Base-by-base conservation (phyloP, 495 filamentous ascomycete genomes). In the Hypoxylon trugodes region DNA sequence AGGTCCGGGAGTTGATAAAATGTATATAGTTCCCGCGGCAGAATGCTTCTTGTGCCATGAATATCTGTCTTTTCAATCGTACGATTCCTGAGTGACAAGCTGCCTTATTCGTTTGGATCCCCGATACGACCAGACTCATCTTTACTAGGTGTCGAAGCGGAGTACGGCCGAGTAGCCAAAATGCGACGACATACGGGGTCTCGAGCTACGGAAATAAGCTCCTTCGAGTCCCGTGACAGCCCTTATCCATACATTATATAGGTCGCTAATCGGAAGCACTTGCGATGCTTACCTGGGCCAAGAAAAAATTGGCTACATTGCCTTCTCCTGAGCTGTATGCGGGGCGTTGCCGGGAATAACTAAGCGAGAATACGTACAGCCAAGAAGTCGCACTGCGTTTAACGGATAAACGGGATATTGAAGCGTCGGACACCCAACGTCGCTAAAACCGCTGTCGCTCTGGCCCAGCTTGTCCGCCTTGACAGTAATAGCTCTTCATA, bases 21-120 rank as follows among this genome's bases (percentile, higher is more conserved):
- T 22, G 15, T 24, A 30, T 50, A 50, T 58, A n/a, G n/a, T 40
- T 46, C 26, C 15, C 8, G 38, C 37, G 51, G 59, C 45, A 56
- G 24, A 43, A 45, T 36, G 33, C 5, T n/a, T n/a, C n/a, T n/a
- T n/a, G n/a, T n/a, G n/a, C n/a, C n/a, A 7, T 56, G 15, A 35
- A 28, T 42, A 43, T 43, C 28, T n/a, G 40, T 18, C 33, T 42
- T 9, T 42, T 15, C 10, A 30, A 16, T 56, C 18, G n/a, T 56
- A 25, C 38, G 26, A 45, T 43, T 6, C n/a, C 25, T 30, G 25
- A 43, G 36, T 30, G 21, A 28, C 18, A 49, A 48, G 36, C 36
- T 50, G 8, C 56, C 30, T 42, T 1, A 10, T 51, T 30, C 16
- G 46, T 18, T 26, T 25, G 9, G 6, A 22, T 26, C 28, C 25